phyloP scores from a whole-genome alignment of 2,329 filamentous ascomycete species.

The Trichoderma sp. region DNA sequence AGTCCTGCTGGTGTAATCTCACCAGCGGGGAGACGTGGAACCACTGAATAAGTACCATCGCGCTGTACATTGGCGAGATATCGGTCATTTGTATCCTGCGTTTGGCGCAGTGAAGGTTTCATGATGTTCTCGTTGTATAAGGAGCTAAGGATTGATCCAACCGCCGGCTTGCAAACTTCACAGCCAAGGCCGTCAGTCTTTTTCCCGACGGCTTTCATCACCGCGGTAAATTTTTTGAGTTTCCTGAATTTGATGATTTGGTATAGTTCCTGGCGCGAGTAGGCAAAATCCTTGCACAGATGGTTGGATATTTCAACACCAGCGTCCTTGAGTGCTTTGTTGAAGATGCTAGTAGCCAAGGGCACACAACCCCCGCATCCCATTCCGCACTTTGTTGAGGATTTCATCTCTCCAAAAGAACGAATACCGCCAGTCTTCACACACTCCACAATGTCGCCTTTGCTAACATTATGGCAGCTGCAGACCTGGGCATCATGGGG shows the following conservation, averaged over 20 bases:
- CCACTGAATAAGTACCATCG: constrained; percentile 86
- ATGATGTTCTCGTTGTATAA: constrained; percentile 84
- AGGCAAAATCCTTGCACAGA: constrained; percentile 79
- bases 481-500: constrained; percentile 86
- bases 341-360: constrained; percentile 85
- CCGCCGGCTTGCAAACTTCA: constrained; percentile 80
- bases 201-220: constrained; percentile 77
- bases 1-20: constrained; percentile 87
- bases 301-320: constrained; percentile 86
- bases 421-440: constrained; percentile 80
- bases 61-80: constrained; percentile 88
- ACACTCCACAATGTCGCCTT: constrained; percentile 70
- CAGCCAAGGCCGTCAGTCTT: constrained; percentile 73
- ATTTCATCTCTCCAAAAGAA: constrained; percentile 77
- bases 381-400: constrained; percentile 87
- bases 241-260: constrained; percentile 83
- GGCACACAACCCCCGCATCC: constrained; percentile 90
- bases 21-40: constrained; percentile 78
- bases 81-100: constrained; percentile 88
- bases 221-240: constrained; percentile 66
- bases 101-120: constrained; percentile 64
- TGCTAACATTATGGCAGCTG: constrained; percentile 89
- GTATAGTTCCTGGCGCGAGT: constrained; percentile 85
- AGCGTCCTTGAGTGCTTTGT: constrained; percentile 80
- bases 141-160: constrained; percentile 77